Evolutionary conservation across 192 early-diverging fungal genomes (phyloP).

Genomic region (Phycomyces nitens): DNA sequence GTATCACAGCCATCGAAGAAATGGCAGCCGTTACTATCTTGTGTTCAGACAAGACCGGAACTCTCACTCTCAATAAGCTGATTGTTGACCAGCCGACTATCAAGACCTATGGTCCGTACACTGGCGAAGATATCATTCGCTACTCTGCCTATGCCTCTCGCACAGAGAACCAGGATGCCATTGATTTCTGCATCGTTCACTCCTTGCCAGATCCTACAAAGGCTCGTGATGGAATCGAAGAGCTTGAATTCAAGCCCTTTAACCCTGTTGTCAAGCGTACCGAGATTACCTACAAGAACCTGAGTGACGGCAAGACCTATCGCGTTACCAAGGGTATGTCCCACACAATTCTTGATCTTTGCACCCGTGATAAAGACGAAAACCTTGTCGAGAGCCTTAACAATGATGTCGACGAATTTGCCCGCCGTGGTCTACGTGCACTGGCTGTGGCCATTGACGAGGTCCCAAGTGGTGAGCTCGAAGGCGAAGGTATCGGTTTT

Average conservation of each 20-base stretch:
- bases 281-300: slow-evolving; percentile 61
- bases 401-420: slow-evolving; percentile 66
- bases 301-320: slow-evolving; percentile 57
- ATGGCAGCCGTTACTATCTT: slow-evolving; percentile 75
- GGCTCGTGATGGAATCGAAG: slow-evolving; percentile 65
- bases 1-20: slow-evolving; percentile 77
- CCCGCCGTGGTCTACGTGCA: slow-evolving; percentile 66
- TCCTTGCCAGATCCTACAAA: slow-evolving; percentile 52
- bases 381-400: slow-evolving; percentile 46
- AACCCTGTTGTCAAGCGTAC: slow-evolving; percentile 80
- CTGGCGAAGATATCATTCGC: slow-evolving; percentile 58
- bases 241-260: slow-evolving; percentile 69
- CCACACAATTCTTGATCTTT: slow-evolving; percentile 68
- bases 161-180: slow-evolving; percentile 74
- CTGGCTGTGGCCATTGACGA: slow-evolving; percentile 72
- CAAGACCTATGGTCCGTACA: slow-evolving; percentile 57
- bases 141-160: slow-evolving; percentile 73
- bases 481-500: slow-evolving; percentile 63
- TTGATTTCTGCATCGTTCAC: slow-evolving; percentile 71
- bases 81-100: slow-evolving; percentile 67
- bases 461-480: slow-evolving; percentile 55
- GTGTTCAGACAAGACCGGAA: slow-evolving; percentile 95
- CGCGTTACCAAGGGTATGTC: slow-evolving; percentile 77
- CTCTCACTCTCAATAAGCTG: slow-evolving; percentile 82
- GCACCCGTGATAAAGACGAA: slow-evolving; percentile 62